These are phyloP conservation scores for Alternaria longipes DNA, from an alignment of 2,329 filamentous ascomycete species.

Conservation along the genomic window DNA sequence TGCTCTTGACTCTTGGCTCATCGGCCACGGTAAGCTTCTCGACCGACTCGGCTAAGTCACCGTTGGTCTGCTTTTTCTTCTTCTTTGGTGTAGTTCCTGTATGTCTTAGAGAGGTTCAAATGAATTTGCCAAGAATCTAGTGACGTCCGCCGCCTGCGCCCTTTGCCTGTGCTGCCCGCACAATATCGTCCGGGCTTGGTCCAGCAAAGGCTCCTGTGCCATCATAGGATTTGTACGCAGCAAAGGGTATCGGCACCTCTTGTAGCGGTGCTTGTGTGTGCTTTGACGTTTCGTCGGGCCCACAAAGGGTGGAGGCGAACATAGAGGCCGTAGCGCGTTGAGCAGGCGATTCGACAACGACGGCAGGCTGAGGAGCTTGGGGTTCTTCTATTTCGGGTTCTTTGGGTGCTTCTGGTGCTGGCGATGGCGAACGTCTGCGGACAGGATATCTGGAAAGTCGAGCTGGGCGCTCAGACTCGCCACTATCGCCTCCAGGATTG, in stretches of 20 bases:
- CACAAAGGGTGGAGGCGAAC: slow-evolving; percentile 62
- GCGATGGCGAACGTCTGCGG: slow-evolving; percentile 44
- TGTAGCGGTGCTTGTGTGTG: slow-evolving; percentile 3
- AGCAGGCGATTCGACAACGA: slow-evolving; percentile 41
- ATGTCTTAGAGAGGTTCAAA: slow-evolving; percentile 33
- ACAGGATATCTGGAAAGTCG: slow-evolving; percentile 33
- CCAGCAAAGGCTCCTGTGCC: slow-evolving; percentile 74
- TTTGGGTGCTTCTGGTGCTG: slow-evolving; percentile 26
- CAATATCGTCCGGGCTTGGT: slow-evolving; percentile 91
- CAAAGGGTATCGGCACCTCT: slow-evolving; percentile 53
- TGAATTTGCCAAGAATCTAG: slow-evolving; percentile 29
- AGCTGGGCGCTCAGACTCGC: slow-evolving; percentile 17
- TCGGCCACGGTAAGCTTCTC: slow-evolving; percentile 58
- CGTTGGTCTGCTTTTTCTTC: slow-evolving; percentile 28
- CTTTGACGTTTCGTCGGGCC: slow-evolving; percentile 24
- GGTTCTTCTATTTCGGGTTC: slow-evolving; percentile 23
- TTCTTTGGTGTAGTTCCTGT: slow-evolving; percentile 43
- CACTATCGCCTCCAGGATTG: background rate
- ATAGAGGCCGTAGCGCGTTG: slow-evolving; percentile 60
- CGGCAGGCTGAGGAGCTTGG: slow-evolving; percentile 27
- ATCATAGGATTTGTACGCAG: slow-evolving; percentile 48
- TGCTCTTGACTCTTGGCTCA: slow-evolving; percentile 68
- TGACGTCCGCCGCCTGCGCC: slow-evolving; percentile 52
- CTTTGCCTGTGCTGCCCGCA: slow-evolving; percentile 78
- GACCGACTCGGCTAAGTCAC: slow-evolving; percentile 57